phyloP scores from a whole-genome alignment of 1,284 basidiomycete genomes.

The Uromyces viciae-fabae region DNA sequence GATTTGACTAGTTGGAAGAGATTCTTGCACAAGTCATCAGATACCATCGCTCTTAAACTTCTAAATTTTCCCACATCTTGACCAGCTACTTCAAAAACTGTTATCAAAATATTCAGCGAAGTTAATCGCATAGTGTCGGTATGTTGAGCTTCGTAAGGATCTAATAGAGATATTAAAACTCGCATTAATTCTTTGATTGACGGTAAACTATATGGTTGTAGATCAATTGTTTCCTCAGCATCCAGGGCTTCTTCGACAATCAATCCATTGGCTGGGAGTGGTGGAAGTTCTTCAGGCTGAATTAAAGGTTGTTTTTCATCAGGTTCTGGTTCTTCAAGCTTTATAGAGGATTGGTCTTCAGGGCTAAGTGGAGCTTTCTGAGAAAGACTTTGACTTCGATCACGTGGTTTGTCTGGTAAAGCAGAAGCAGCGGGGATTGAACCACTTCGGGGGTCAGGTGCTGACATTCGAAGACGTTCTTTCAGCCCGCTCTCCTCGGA shows the following conservation, averaged over 20 bases:
- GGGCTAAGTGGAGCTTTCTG: slow-evolving; percentile 51
- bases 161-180: slow-evolving; percentile 88
- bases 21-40: slow-evolving; percentile 90
- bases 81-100: slow-evolving; percentile 83
- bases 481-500: slow-evolving; percentile 33
- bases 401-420: slow-evolving; percentile 11
- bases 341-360: slow-evolving; percentile 46
- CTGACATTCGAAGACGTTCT: slow-evolving; percentile 46
- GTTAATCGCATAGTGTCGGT: slow-evolving; percentile 92
- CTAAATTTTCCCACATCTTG: slow-evolving; percentile 64
- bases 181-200: slow-evolving; percentile 89
- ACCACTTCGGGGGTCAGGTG: slow-evolving; percentile 47
- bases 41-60: slow-evolving; percentile 67
- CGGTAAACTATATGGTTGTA: slow-evolving; percentile 72
- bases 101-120: slow-evolving; percentile 79
- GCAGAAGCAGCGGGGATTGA: slow-evolving; percentile 45
- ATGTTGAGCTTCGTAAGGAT: slow-evolving; percentile 89
- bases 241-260: slow-evolving; percentile 50
- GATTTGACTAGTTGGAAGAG: slow-evolving; percentile 90
- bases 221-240: slow-evolving; percentile 40
- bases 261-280: slow-evolving; percentile 1
- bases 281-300: not conserved
- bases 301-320: slow-evolving; percentile 21
- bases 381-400: slow-evolving; percentile 52
- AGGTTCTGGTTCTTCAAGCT: slow-evolving; percentile 49